Base-by-base conservation (phyloP, 2,329 filamentous ascomycete genomes). In the Fusarium pseudograminearum region DNA sequence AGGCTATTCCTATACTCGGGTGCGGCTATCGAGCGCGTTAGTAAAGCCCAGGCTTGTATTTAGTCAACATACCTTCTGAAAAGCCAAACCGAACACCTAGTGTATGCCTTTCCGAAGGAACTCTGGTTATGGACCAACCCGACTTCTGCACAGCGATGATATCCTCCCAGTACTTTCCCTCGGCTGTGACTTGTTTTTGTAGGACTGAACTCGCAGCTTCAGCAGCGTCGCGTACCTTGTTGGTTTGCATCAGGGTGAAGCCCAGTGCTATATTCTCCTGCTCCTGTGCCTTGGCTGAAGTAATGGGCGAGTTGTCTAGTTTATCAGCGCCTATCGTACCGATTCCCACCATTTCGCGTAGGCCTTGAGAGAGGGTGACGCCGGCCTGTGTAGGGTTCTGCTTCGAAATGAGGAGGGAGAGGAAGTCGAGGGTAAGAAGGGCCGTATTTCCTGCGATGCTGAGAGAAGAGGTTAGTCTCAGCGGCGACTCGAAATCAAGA, bases 11-110 rank as follows among this genome's bases (percentile, higher is more conserved):
- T 85, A 71, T 90, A 90, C 24, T 87, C 84, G 7, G 86, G 80
- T 2, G 86, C 83, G 26, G 88, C 86, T 83, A 63, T 70, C 24
- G 22, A 10, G 8, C 38, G 5, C 14, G 71, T 82, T 59, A 82
- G 78, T 33, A 71, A 22, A 18, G 10, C 9, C 10, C 9, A 36
- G 20, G 6, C 14, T 16, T 15, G 26, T 41, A 14, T 18, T 18
- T 15, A 10, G 12, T 34, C 18, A 18, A 72, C 80, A 56, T 79
- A 87, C 86, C 87, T 82, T 98, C 95, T 15, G 91, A 86, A 76
- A 97, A 97, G 10, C 95, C 96, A 79, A 95, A 98, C 68, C 92
- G 90, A 36, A 98, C 95, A 22, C 91, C 94, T 51, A 98, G 84
- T 0, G 89, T 90, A 71, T 93, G 89, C 51, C 85, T 85, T 71